A percentile compares a stretch with the other conserved stretches of the same genome.
These are phyloP conservation scores for Mychonastes homosphaera DNA, from an alignment of 139 green algal genomes.

Conservation along the genomic window DNA sequence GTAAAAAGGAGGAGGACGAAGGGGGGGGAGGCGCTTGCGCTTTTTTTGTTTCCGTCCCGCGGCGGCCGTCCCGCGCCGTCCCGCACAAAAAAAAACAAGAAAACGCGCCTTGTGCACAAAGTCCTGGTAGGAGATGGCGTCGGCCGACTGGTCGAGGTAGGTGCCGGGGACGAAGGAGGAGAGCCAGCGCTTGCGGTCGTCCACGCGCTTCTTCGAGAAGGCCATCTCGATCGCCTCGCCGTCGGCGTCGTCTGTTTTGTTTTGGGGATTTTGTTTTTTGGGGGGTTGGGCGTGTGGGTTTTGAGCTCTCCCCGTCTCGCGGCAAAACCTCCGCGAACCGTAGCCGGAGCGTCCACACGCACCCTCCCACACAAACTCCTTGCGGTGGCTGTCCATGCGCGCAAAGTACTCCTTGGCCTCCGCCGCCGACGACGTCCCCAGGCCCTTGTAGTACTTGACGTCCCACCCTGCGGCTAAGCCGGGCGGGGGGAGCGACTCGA, in stretches of 20 bases:
- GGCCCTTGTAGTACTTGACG: slow-evolving; percentile 99
- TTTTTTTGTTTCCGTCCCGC: too few relatives aligned
- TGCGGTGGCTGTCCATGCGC: slow-evolving; percentile 64
- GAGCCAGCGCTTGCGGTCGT: slow-evolving; percentile 95
- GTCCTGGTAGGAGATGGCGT: slow-evolving; percentile 80
- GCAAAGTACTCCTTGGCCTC: slow-evolving; percentile 98
- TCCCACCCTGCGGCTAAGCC: slow-evolving; percentile 59
- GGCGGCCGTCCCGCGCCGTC: too few relatives aligned
- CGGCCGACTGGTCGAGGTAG: slow-evolving; percentile 78
- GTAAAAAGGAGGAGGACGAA: too few relatives aligned
- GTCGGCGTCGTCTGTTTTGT: slow-evolving; percentile 54
- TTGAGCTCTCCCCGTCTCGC: background rate
- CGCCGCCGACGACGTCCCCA: slow-evolving; percentile 85
- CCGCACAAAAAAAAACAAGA: too few relatives aligned
- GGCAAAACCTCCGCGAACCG: background rate
- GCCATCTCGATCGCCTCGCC: slow-evolving; percentile 86
- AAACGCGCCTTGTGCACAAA: slow-evolving; percentile 87
- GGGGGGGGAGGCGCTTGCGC: too few relatives aligned
- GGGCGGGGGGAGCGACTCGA: slow-evolving; percentile 5
- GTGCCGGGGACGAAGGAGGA: slow-evolving; percentile 70
- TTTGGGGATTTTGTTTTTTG: too few relatives aligned
- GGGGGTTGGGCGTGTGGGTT: background rate
- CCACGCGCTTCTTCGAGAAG: slow-evolving; percentile 97
- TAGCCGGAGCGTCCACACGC: slow-evolving; percentile 1
- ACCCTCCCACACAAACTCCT: slow-evolving; percentile 81